Conservation (phyloP, 108 stramenopile species). For the Stephanodiscus triporus region DNA sequence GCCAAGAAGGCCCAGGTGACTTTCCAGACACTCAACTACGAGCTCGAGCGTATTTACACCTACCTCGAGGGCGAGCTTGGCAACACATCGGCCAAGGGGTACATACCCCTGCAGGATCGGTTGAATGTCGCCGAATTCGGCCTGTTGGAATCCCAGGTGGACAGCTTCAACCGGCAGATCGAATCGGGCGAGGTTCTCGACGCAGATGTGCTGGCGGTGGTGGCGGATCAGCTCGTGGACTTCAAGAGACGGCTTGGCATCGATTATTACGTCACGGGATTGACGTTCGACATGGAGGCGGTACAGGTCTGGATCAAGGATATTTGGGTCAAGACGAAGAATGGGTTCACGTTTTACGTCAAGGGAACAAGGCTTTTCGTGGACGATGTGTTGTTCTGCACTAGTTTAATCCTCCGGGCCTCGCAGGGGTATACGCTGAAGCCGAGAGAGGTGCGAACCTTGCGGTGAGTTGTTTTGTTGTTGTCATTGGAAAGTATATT, state of each 20-base stretch:
- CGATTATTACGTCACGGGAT: slow-evolving; percentile 84
- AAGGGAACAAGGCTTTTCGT: slow-evolving; percentile 81
- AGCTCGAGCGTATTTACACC: slow-evolving; percentile 90
- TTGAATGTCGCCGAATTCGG: slow-evolving; percentile 97
- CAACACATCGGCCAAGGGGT: slow-evolving; percentile 74
- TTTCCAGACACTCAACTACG: slow-evolving; percentile 82
- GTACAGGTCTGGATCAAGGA: slow-evolving; percentile 69
- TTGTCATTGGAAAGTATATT: neutral
- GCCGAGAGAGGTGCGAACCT: slow-evolving; percentile 94
- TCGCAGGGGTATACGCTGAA: slow-evolving; percentile 92
- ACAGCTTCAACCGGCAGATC: slow-evolving; percentile 70
- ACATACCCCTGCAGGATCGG: slow-evolving; percentile 89
- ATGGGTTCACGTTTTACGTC: slow-evolving; percentile 79
- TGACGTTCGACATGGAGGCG: slow-evolving; percentile 77
- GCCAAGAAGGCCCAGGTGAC: slow-evolving; percentile 66
- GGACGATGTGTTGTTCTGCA: slow-evolving; percentile 86
- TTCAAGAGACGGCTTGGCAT: slow-evolving; percentile 93
- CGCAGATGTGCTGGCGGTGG: slow-evolving; percentile 78
- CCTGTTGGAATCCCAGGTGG: slow-evolving; percentile 90
- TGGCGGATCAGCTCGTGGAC: slow-evolving; percentile 82
- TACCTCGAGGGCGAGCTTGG: slow-evolving; percentile 89
- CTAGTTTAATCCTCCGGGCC: slow-evolving; percentile 80
- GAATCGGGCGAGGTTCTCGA: slow-evolving; percentile 67
- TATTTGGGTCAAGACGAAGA: slow-evolving; percentile 66
- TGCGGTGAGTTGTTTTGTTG: slow-evolving; percentile 65